Base-by-base conservation (phyloP, 225 moss, liverwort and hornwort genomes). In the Asterella californica region DNA sequence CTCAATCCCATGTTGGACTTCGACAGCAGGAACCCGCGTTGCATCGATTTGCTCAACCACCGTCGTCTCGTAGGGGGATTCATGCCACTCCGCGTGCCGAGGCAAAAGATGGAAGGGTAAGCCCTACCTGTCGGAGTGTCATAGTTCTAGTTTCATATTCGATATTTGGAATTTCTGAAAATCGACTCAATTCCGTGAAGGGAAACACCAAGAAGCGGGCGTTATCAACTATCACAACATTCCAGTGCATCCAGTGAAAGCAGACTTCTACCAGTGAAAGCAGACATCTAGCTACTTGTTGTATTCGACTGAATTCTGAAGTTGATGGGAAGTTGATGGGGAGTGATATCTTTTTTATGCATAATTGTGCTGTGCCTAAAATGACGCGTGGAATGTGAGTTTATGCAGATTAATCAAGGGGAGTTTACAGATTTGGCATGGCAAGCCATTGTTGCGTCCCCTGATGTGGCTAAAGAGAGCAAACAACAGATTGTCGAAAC, bases 401-500 rank as follows among this genome's bases (percentile, higher is more conserved):
- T 71, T 5, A 71, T 63, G 75, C 92, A 96, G 96, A 99, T 99
- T 72, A 94, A 88, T 82, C 94, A 94, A 77, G 91, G 87, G 11
- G 94, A 99, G 65, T 99, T 99, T 52, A 94, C 97, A 47, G 94
- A 93, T 64, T 93, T 94, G 97, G 97, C 97, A 5, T 99, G 97
- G 94, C 93, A 93, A 79, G 93, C 97, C 50, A 89, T 99, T 72
- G 90, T 99, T 42, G 91, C 92, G 30, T 94, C 93, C 30, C 92
- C 89, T 2, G 97, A 99, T 45, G 97, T 99, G 59, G 97, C 97
- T 29, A 94, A 94, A 86, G 97, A 94, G 83, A 94, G 88, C 54
- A 99, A 99, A 79, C 97, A 99, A 78, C 94, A 97, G 63, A 93
- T 97, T 80, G 97, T 97, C 36, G 97, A 97, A 81, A 93, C 97